Evolutionary conservation across 163 green algal genomes (phyloP), one percentile per base, ranked within the genome.

Genomic region (Chlamydomonas reinhardtii): DNA sequence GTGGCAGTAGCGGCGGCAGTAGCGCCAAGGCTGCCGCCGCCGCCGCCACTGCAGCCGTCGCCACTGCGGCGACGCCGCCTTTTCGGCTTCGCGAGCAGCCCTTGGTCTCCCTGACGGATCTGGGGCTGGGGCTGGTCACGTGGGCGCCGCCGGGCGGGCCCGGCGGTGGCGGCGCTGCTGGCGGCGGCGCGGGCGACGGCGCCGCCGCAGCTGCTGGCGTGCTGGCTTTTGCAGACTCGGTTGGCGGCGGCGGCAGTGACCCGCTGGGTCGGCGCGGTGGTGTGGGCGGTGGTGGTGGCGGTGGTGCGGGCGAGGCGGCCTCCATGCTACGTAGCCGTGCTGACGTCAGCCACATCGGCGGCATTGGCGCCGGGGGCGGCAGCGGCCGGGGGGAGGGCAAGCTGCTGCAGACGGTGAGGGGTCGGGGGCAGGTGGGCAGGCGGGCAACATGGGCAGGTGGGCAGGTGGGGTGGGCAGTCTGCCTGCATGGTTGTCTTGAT

Each of bases 11-110:
- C 24, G 0, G 35, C 39, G 39, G 39, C 39, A 48, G 56, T 59
- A 82, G 32, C 56, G 39, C 39, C 39, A 59, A 59, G 59, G 1
- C 17, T 4, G 25, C 62, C 9, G 3, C 22, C 19, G 22, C 19
- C 61, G 27, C 22, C 61, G 2, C 25, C 29, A 5, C 3, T 8
- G 62, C 62, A 27, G 27, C 62, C 29, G 5, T 4, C 62, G 14
- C 62, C 27, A 4, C 32, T 17, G 31, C 66, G 27, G 15, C 31
- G 22, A 12, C 24, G 25, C 32, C 32, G 48, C 80, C 70, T 17
- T 73, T 80, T 6, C 69, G 70, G 31, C 80, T 86, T 34, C 80
- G 80, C 6, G 70, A 86, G 20, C n/a, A 35, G 16, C 70, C 80
- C 3, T 4, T 17, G 24, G 52, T 20, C 6, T 8, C 43, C 20